Evolutionary conservation across 768 basidiomycete genomes (phyloP).

Genomic region (Macrocybe gigantea): DNA sequence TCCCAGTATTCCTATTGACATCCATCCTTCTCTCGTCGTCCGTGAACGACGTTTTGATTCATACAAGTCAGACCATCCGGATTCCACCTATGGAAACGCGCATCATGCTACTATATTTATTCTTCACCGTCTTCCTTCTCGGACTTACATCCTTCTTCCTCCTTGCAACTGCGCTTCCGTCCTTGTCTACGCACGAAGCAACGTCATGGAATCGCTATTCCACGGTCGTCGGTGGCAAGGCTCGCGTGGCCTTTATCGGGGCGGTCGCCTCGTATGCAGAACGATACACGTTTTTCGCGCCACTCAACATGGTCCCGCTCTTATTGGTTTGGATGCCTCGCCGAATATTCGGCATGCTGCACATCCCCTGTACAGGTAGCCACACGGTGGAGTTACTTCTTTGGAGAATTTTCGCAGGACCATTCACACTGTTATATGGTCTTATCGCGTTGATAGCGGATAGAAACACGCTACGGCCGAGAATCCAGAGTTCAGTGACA

Average conservation of each 20-base stretch:
- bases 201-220: conserved; percentile 47
- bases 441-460: too few relatives aligned
- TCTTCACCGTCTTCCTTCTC: conserved; percentile 23
- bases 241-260: conserved; percentile 34
- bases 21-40: conserved; percentile 42
- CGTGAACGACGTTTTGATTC: conserved; percentile 30
- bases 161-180: conserved; percentile 17
- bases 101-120: conserved; percentile 33
- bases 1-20: conserved; percentile 40
- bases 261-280: conserved; percentile 28
- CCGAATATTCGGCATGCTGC: conserved; percentile 10
- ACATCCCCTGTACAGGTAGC: conserved; percentile 11
- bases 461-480: too few relatives aligned
- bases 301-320: conserved; percentile 39
- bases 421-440: conserved; percentile 23
- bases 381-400: conserved; percentile 22
- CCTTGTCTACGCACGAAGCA: conserved; percentile 1
- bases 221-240: conserved; percentile 30
- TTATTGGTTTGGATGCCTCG: conserved; percentile 17
- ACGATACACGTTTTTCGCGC: conserved; percentile 42
- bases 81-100: conserved; percentile 45
- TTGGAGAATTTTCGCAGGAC: conserved; percentile 38
- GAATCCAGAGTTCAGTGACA: too few relatives aligned
- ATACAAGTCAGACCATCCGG: conserved; percentile 2
- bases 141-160: conserved; percentile 27